Conservation (phyloP, 352 stramenopile genomes). For the Phytophthora sp. region DNA sequence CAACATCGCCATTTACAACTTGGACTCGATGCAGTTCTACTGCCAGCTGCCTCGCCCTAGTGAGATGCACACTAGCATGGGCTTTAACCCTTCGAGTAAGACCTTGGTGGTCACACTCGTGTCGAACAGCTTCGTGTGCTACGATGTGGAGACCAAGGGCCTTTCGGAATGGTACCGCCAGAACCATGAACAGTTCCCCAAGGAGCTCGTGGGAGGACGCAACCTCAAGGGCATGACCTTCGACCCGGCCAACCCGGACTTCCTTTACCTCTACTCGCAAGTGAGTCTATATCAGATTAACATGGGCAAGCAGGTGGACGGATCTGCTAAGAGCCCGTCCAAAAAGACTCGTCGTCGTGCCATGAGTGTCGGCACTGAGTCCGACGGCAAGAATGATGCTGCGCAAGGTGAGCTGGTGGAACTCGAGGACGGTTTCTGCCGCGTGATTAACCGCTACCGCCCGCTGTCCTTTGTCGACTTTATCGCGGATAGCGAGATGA, state of each 20-base stretch:
- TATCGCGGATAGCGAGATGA: slow-evolving; percentile 71
- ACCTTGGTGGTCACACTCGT: slow-evolving; percentile 82
- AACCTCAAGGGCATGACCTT: slow-evolving; percentile 86
- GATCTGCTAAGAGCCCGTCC: slow-evolving; percentile 33
- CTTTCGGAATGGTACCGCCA: slow-evolving; percentile 77
- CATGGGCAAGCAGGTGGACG: slow-evolving; percentile 53
- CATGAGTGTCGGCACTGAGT: slow-evolving; percentile 68
- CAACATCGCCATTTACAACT: slow-evolving; percentile 81
- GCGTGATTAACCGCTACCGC: slow-evolving; percentile 83
- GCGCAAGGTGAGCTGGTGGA: slow-evolving; percentile 70
- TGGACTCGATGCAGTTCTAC: slow-evolving; percentile 89
- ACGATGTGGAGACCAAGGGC: slow-evolving; percentile 84
- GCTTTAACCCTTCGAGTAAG: slow-evolving; percentile 78
- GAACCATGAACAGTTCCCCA: slow-evolving; percentile 74
- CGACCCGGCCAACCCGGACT: slow-evolving; percentile 75
- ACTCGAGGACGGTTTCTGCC: slow-evolving; percentile 71
- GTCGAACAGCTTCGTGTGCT: slow-evolving; percentile 87
- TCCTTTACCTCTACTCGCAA: slow-evolving; percentile 83
- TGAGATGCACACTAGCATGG: slow-evolving; percentile 82
- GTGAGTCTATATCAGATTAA: slow-evolving; percentile 86
- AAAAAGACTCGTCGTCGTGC: slow-evolving; percentile 57
- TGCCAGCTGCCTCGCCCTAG: slow-evolving; percentile 62
- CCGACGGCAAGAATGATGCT: slow-evolving; percentile 56
- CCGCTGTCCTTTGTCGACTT: slow-evolving; percentile 89
- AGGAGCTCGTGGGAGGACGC: slow-evolving; percentile 72